Evolutionary conservation across 345 rosid species (phyloP).

Genomic region (Tarenaya hassleriana): DNA sequence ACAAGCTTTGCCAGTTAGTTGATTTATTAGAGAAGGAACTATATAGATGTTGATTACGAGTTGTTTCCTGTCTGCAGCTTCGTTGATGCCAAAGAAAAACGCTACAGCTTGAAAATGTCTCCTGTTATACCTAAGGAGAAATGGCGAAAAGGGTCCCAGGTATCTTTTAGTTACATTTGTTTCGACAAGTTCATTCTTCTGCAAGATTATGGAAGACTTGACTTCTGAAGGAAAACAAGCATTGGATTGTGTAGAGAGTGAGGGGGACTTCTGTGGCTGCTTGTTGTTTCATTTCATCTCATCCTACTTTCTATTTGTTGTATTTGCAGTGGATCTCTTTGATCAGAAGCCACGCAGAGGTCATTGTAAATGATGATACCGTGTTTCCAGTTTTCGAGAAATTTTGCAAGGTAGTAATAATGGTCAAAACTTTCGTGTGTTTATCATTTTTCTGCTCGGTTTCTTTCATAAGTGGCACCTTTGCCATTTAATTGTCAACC

Average conservation of each 20-base stretch:
- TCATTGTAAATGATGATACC: constrained; percentile 59
- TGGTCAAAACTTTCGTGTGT: constrained; percentile 6
- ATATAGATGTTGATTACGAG: constrained; percentile 9
- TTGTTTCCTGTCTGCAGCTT: constrained; percentile 42
- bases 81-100: constrained; percentile 58
- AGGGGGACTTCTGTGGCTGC: background rate
- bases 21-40: constrained; percentile 11
- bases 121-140: constrained; percentile 48
- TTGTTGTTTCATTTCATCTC: background rate
- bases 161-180: constrained; percentile 20
- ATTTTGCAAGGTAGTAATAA: constrained; percentile 71
- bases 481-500: background rate
- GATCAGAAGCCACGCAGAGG: constrained; percentile 69
- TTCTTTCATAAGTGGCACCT: background rate
- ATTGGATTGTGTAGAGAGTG: background rate
- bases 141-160: constrained; percentile 98
- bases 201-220: background rate
- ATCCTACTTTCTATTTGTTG: background rate
- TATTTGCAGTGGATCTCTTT: constrained; percentile 73
- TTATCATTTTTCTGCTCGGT: background rate
- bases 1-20: constrained; percentile 13
- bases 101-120: constrained; percentile 69
- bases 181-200: constrained; percentile 2
- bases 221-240: background rate
- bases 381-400: constrained; percentile 62